A percentile compares a stretch with the other conserved stretches of the same genome.
phyloP scores from a whole-genome alignment of 2,329 filamentous ascomycete genomes.

The Meredithiella fracta region DNA sequence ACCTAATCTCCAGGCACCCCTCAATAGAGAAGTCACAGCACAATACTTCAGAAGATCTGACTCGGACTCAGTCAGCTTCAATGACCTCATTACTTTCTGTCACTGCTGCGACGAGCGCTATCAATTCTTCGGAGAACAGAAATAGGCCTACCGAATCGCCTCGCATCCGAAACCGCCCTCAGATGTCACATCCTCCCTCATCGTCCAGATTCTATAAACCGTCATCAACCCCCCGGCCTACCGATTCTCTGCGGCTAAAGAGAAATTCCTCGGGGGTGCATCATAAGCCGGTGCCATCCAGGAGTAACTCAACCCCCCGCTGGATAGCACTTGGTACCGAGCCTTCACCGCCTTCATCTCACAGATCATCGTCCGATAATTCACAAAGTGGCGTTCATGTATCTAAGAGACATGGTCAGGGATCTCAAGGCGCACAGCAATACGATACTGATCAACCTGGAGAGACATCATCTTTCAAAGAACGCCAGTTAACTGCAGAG shows the following conservation, averaged over 20 bases:
- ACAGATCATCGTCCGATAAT: constrained; percentile 11
- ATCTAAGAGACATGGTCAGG: not conserved
- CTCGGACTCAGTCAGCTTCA: constrained; percentile 26
- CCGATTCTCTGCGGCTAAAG: constrained; percentile 5
- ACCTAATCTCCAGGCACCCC: constrained; percentile 25
- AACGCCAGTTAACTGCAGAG: not conserved
- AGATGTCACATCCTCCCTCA: constrained; percentile 8
- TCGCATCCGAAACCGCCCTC: constrained; percentile 6
- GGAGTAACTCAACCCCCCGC: not conserved
- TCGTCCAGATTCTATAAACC: constrained; percentile 12
- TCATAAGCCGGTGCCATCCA: constrained; percentile 10
- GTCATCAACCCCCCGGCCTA: not conserved
- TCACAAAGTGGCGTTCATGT: constrained; percentile 3
- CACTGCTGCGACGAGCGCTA: constrained; percentile 39
- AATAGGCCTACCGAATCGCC: not conserved
- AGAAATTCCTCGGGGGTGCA: constrained; percentile 5
- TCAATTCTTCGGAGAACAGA: constrained; percentile 19
- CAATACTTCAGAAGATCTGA: constrained; percentile 18
- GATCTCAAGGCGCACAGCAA: not conserved
- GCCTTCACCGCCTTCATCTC: constrained; percentile 6
- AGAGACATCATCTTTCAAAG: constrained; percentile 3
- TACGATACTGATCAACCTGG: not conserved
- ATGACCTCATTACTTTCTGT: constrained; percentile 34
- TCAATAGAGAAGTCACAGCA: constrained; percentile 14
- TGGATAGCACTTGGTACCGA: not conserved